A percentile compares a stretch with the other conserved stretches of the same genome.
Evolutionary conservation across 306 rosid species (phyloP).

Genomic region (Trichosanthes truncata): DNA sequence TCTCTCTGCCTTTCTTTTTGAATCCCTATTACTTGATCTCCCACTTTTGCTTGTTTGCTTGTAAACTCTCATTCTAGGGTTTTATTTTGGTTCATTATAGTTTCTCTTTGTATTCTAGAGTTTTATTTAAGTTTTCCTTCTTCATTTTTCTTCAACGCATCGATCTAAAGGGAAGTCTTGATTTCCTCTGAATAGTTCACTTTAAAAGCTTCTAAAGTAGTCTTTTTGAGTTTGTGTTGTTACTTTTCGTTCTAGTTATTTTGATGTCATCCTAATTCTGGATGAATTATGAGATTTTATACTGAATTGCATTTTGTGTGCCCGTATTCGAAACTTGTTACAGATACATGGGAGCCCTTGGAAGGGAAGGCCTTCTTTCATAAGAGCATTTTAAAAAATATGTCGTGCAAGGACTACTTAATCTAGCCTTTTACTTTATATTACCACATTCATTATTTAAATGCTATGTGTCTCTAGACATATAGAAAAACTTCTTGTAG

Average conservation of each 20-base stretch:
- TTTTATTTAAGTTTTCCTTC: too few relatives aligned
- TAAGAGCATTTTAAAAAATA: constrained; percentile 21
- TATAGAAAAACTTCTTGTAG: neutral
- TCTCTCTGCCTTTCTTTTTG: too few relatives aligned
- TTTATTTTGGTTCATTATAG: too few relatives aligned
- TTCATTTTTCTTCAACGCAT: too few relatives aligned
- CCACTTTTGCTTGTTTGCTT: too few relatives aligned
- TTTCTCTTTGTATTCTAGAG: too few relatives aligned
- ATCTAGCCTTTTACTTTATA: neutral
- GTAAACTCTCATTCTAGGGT: too few relatives aligned
- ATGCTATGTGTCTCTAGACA: neutral
- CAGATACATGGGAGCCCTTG: constrained; percentile 83
- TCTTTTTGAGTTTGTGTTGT: neutral
- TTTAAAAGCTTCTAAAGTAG: neutral
- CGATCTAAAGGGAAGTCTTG: too few relatives aligned
- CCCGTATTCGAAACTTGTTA: too few relatives aligned
- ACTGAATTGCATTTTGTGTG: neutral
- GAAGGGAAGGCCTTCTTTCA: constrained; percentile 93
- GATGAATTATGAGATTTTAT: neutral
- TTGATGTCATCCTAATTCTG: neutral
- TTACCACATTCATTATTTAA: neutral
- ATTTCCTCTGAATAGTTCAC: too few relatives aligned
- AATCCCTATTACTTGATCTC: too few relatives aligned
- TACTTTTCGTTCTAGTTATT: neutral
- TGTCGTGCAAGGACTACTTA: neutral